These are phyloP conservation scores for Backusella psychrophila DNA, from an alignment of 192 early-diverging fungal species.

Conservation along the genomic window DNA sequence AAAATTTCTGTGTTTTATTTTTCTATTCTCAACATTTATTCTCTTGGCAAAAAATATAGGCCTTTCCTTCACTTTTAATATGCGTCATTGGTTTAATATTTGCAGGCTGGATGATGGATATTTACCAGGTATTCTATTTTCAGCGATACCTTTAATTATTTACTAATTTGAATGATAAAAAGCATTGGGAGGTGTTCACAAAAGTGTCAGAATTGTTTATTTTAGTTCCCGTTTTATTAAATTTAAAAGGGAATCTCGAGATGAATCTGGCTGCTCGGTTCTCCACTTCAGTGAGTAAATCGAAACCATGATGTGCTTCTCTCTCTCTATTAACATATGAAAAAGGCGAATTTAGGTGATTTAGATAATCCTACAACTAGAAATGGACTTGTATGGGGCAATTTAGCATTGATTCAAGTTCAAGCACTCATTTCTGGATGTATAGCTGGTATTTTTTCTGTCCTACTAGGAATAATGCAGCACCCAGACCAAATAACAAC, in stretches of 20 bases:
- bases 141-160: neutral
- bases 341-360: constrained; percentile 59
- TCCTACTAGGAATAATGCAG: constrained; percentile 51
- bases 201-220: constrained; percentile 75
- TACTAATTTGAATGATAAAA: neutral
- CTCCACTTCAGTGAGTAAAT: constrained; percentile 53
- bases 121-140: constrained; percentile 49
- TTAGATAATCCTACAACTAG: constrained; percentile 52
- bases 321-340: neutral
- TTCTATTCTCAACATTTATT: neutral
- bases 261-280: constrained; percentile 88
- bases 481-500: constrained; percentile 44
- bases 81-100: constrained; percentile 68
- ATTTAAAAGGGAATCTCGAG: constrained; percentile 91
- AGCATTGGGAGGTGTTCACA: constrained; percentile 70
- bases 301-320: neutral
- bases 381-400: constrained; percentile 63
- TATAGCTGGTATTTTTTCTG: constrained; percentile 70
- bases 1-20: neutral
- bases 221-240: constrained; percentile 81
- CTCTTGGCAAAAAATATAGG: constrained; percentile 33
- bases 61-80: constrained; percentile 64
- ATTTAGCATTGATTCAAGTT: constrained; percentile 72
- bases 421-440: constrained; percentile 71
- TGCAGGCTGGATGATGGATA: constrained; percentile 70